Evolutionary conservation across 73 alveolate species (phyloP).

Genomic region (Loxodes magnus): DNA sequence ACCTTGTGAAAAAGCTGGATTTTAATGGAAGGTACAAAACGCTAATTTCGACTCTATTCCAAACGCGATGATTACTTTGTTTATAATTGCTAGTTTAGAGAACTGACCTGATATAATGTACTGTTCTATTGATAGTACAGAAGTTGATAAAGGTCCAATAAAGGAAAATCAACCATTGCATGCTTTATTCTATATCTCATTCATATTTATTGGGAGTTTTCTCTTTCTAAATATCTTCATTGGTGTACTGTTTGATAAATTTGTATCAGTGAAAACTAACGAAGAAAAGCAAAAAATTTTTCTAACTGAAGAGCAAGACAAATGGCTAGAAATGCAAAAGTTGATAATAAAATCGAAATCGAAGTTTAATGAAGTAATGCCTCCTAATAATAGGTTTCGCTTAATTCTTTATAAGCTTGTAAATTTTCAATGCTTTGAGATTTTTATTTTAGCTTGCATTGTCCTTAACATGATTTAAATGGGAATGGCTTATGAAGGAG

Average conservation of each 20-base stretch:
- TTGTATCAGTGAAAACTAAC: conserved; percentile 35
- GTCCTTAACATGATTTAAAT: conserved; percentile 12
- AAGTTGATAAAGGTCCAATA: conserved; percentile 45
- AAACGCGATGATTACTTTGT: conserved; percentile 71
- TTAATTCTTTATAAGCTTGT: not conserved
- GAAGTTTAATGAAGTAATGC: conserved; percentile 30
- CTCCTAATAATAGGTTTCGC: not conserved
- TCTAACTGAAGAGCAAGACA: conserved; percentile 28
- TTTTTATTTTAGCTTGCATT: conserved; percentile 1
- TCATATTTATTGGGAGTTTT: conserved; percentile 78
- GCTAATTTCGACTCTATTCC: conserved; percentile 79
- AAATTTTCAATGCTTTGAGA: not conserved
- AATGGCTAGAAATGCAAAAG: conserved; percentile 51
- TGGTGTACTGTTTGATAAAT: conserved; percentile 89
- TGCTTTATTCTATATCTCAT: conserved; percentile 66
- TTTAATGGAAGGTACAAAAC: conserved; percentile 41
- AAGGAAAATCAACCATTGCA: conserved; percentile 42
- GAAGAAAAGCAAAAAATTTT: too few species aligned
- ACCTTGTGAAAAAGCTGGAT: conserved; percentile 37
- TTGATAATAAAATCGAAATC: conserved; percentile 47
- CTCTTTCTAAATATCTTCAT: conserved; percentile 83
- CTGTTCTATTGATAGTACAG: conserved; percentile 48
- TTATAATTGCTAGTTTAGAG: conserved; percentile 76
- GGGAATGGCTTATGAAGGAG: conserved; percentile 20
- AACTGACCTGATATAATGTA: conserved; percentile 91